Evolutionary conservation across 2,329 filamentous ascomycete species (phyloP).

Genomic region (Pyrenophora tritici-repentis): DNA sequence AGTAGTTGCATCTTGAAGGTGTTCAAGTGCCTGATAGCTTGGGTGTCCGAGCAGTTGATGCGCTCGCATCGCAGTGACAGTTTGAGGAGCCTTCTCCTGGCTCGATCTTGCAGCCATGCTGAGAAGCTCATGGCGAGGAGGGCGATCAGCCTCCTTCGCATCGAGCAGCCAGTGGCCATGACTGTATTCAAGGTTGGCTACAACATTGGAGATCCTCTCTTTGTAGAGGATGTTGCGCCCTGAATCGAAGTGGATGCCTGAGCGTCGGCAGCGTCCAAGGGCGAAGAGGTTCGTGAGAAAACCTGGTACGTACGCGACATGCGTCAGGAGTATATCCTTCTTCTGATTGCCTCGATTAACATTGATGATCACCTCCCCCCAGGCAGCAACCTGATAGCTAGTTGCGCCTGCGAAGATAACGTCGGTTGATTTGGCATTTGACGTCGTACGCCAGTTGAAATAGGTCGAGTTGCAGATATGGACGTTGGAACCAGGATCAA

Average conservation of each 20-base stretch:
- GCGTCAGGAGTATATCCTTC: not conserved
- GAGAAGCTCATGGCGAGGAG: not conserved
- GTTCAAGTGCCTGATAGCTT: not conserved
- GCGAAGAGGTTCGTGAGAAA: conserved; percentile 5
- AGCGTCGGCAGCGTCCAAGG: not conserved
- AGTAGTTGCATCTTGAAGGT: too few relatives aligned
- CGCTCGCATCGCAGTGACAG: not conserved
- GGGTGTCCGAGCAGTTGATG: not conserved
- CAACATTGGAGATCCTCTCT: too few relatives aligned
- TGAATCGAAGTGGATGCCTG: conserved; percentile 8
- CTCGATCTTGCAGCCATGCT: not conserved
- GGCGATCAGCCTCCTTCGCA: too few relatives aligned
- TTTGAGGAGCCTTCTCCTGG: not conserved
- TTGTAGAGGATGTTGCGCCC: too few relatives aligned
- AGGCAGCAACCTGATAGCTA: not conserved
- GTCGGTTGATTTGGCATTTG: not conserved
- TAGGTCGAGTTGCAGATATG: not conserved
- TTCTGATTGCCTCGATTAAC: not conserved
- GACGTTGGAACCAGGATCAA: conserved; percentile 7
- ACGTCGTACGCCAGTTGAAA: not conserved
- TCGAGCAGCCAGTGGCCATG: too few relatives aligned
- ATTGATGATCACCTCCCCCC: not conserved
- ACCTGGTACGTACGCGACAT: conserved; percentile 4
- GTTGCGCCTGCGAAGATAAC: not conserved
- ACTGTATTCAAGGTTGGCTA: too few relatives aligned